Evolutionary conservation across 192 early-diverging fungal genomes (phyloP), one percentile per base, ranked within the genome.

Genomic region (Pilaira anomala): DNA sequence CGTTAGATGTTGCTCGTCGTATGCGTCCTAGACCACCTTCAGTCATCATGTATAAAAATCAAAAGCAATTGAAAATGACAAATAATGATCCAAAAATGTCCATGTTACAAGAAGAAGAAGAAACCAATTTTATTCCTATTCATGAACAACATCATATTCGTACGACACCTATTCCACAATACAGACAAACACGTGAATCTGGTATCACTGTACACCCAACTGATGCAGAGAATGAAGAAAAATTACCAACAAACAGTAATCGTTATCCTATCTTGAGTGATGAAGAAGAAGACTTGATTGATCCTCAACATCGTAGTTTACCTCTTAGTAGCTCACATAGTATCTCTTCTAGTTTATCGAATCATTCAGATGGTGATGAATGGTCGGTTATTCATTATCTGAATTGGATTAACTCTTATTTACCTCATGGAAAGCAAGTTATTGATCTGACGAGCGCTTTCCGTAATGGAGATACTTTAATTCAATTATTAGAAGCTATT

Each of bases 11-110:
- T 1, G 85, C 85, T 12, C 79, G 76, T 28, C 65, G 79, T 54
- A 66, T 82, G 77, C 68, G 73, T n/a, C 80, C 82, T 18, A 78
- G 82, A 8, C 82, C 82, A n/a, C 80, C 78, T n/a, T 80, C 76
- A 12, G 69, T 71, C 5, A 63, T 76, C 7, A 65, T 69, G 62
- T 69, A 69, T 48, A 74, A 74, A 42, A 48, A 42, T 2, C 56
- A 67, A 49, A 50, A 65, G 9, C 28, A 36, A 18, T 54, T 21
- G 21, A 52, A 48, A 14, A 46, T 46, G 44, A 30, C 19, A 2
- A 36, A 18, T 9, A 58, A 58, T 42, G 61, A 63, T 13, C 59
- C 33, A 4, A 56, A 41, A 25, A 60, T 59, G 56, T 19, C 28
- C 2, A 70, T 66, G 52, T 40, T 68, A n/a, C 40, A 60, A 55